Percentiles rank a stretch among this genome's conserved stretches.
These are phyloP conservation scores for Camellia granthamiana DNA, from an alignment of 148 eudicot species.

Conservation along the genomic window DNA sequence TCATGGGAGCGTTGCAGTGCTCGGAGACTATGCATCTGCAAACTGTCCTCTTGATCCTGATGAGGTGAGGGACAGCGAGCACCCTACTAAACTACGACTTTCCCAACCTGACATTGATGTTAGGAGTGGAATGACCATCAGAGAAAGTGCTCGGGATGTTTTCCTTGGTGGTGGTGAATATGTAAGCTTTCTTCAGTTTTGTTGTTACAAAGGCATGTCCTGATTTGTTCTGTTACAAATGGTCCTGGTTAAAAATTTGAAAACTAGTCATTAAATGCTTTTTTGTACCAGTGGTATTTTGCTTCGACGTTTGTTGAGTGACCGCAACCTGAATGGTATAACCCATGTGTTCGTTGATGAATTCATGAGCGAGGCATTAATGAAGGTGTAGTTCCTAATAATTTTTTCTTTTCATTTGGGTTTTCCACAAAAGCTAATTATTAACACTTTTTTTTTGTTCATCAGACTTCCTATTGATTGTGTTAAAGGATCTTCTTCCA, in stretches of 20 bases:
- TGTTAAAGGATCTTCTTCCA: conserved; percentile 96
- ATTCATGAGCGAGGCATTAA: conserved; percentile 99
- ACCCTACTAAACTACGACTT: conserved; percentile 82
- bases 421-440: conserved; percentile 1
- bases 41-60: conserved; percentile 91
- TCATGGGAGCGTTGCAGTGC: conserved; percentile 72
- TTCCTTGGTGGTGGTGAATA: too few species aligned
- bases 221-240: too few species aligned
- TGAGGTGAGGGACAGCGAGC: conserved; percentile 92
- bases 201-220: too few species aligned
- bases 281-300: conserved; percentile 99
- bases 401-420: conserved; percentile 1
- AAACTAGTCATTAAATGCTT: conserved; percentile 37
- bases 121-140: conserved; percentile 67
- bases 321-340: conserved; percentile 82
- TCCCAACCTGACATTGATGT: conserved; percentile 67
- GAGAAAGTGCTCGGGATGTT: conserved; percentile 86
- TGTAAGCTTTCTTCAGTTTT: too few species aligned
- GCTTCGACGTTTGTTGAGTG: conserved; percentile 92
- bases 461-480: conserved; percentile 93
- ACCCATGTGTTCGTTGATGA: conserved; percentile 98
- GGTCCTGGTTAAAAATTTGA: not conserved
- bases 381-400: conserved; percentile 65
- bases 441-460: conserved; percentile 11
- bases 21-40: conserved; percentile 88